These are phyloP conservation scores for Aspergillus diversus DNA, from an alignment of 495 filamentous ascomycete genomes.

Conservation along the genomic window DNA sequence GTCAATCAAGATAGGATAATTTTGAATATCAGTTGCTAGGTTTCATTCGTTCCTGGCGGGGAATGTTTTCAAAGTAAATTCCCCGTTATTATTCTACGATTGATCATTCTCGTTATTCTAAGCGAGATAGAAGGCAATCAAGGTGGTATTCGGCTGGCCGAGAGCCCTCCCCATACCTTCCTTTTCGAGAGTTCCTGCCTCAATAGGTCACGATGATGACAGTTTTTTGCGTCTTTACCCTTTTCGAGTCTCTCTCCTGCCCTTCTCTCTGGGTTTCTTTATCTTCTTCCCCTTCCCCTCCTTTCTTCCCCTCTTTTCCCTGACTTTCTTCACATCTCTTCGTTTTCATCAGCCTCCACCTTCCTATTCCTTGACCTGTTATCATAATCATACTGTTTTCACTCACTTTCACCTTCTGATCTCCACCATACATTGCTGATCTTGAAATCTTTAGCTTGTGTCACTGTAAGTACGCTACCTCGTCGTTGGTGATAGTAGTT, in stretches of 20 bases:
- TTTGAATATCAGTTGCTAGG: neutral
- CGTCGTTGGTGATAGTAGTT: neutral
- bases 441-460: slow-evolving; percentile 1
- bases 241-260: neutral
- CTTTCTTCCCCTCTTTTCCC: slow-evolving; percentile 7
- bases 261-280: slow-evolving; percentile 10
- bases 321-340: slow-evolving; percentile 15
- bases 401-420: neutral
- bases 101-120: neutral
- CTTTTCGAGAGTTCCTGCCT: slow-evolving; percentile 26
- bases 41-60: slow-evolving; percentile 2
- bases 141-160: slow-evolving; percentile 12
- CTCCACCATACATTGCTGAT: neutral
- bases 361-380: slow-evolving; percentile 14
- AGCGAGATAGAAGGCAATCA: neutral
- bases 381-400: slow-evolving; percentile 6
- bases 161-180: slow-evolving; percentile 16
- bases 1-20: neutral
- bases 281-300: slow-evolving; percentile 15
- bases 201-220: slow-evolving; percentile 12
- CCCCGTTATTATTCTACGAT: neutral
- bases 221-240: slow-evolving; percentile 1
- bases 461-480: slow-evolving; percentile 5
- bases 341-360: slow-evolving; percentile 22
- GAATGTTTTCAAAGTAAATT: slow-evolving; percentile 2